These are phyloP conservation scores for Rhizophora apiculata DNA, from an alignment of 345 rosid species.

Conservation along the genomic window DNA sequence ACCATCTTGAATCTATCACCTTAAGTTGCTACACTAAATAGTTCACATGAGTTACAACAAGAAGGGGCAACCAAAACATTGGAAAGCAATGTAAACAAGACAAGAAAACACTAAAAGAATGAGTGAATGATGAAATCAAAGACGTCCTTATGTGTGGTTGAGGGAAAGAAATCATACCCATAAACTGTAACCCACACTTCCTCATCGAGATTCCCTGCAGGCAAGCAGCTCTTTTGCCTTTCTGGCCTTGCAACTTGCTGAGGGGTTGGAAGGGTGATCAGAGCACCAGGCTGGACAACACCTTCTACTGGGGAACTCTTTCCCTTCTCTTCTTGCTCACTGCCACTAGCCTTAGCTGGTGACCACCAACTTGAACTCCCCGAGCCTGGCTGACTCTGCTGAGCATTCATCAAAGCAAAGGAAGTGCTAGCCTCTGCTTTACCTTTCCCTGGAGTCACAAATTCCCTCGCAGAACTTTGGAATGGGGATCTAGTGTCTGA, in stretches of 20 bases:
- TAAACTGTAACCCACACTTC: constrained; percentile 99
- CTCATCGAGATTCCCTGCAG: constrained; percentile 72
- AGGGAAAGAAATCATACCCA: constrained; percentile 49
- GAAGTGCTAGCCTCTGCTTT: constrained; percentile 62
- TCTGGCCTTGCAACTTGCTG: constrained; percentile 97
- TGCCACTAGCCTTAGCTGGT: constrained; percentile 42
- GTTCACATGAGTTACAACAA: neutral
- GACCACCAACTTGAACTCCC: constrained; percentile 78
- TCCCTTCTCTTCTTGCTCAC: constrained; percentile 83
- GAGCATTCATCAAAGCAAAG: constrained; percentile 53
- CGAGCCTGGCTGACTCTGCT: constrained; percentile 58
- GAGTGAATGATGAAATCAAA: neutral
- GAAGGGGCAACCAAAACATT: neutral
- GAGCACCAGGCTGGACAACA: constrained; percentile 74
- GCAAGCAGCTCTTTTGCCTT: constrained; percentile 60
- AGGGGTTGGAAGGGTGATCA: constrained; percentile 86
- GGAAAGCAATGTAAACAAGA: neutral
- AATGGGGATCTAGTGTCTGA: constrained; percentile 57
- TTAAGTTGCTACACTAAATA: too few species aligned
- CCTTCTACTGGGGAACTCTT: constrained; percentile 93
- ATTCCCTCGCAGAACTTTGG: constrained; percentile 50
- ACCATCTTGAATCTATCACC: too few species aligned
- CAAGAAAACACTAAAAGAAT: neutral
- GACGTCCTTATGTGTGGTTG: neutral
- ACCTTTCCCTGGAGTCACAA: constrained; percentile 51